Evolutionary conservation across 257 asterid species (phyloP), one percentile per base, ranked within the genome.

Genomic region (Fraxinus quadrangulata): DNA sequence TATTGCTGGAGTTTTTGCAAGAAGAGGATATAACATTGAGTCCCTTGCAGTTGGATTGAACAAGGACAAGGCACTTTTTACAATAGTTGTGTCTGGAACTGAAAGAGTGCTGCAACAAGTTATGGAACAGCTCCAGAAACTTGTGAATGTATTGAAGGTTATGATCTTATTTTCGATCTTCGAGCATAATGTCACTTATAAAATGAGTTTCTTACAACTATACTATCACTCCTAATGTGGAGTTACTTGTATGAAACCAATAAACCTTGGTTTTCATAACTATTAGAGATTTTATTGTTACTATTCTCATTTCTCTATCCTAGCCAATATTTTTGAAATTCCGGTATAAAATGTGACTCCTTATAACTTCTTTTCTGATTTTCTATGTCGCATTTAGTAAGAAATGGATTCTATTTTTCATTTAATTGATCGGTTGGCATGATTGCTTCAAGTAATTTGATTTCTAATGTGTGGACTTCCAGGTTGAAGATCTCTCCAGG

Each of bases 31-130:
- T 80, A 95, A 95, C 80, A 95, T 95, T 65, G 99, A 95, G 87
- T 90, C 99, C 61, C 98, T 95, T 78, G 99, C 97, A 12, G 99
- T 95, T 77, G 99, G 99, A 81, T 91, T 95, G 79, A 95, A 95
- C 89, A 93, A 84, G 85, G 99, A 95, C 79, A 93, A 88, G 85
- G 98, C 98, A 84, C 94, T 95, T 73, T 95, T 93, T 86, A 90
- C 99, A 68, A 87, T 95, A 79, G 97, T 91, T 83, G 99, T 93
- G 11, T 88, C 91, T 84, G 99, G 98, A 82, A 95, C 97, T 66
- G 92, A 93, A 81, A 89, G 82, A 83, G 90, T 91, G 61, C 83
- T 93, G 72, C 90, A 83, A 78, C 98, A 91, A 79, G 99, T 93
- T 81, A 90, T 84, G 91, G 96, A 93, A 86, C 99, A 95, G 82